phyloP scores from a whole-genome alignment of 1,284 basidiomycete genomes.

The Xanthoconium separans region DNA sequence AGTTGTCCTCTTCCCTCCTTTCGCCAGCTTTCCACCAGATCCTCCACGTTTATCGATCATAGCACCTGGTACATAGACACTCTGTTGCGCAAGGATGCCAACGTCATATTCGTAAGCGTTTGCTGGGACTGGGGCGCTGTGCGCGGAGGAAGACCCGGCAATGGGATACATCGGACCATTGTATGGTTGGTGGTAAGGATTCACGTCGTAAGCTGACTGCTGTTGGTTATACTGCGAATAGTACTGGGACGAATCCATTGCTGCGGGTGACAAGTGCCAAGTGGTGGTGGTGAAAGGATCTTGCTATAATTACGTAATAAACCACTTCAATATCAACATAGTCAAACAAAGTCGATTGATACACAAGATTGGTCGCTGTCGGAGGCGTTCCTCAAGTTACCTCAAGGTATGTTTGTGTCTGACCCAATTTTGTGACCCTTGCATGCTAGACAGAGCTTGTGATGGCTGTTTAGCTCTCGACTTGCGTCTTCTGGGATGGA shows the following conservation, averaged over 20 bases:
- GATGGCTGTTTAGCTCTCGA: not conserved
- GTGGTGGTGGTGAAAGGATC: not conserved
- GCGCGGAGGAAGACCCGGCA: constrained; percentile 62
- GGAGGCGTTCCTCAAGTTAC: constrained; percentile 42
- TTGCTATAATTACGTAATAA: constrained; percentile 21
- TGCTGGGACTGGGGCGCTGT: constrained; percentile 78
- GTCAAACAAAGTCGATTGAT: constrained; percentile 23
- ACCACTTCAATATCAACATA: constrained; percentile 25
- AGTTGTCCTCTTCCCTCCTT: constrained; percentile 91
- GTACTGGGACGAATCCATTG: constrained; percentile 32
- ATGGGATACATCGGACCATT: constrained; percentile 70
- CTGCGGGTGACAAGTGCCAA: constrained; percentile 2
- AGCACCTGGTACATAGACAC: constrained; percentile 84
- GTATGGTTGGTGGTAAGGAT: constrained; percentile 78
- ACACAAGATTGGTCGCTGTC: constrained; percentile 26
- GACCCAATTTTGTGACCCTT: not conserved
- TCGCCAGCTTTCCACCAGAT: constrained; percentile 79
- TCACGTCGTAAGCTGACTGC: constrained; percentile 58
- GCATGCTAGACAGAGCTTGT: not conserved
- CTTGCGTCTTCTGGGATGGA: constrained; percentile 27
- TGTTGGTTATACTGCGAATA: constrained; percentile 48
- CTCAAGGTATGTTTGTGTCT: constrained; percentile 52
- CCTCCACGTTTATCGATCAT: constrained; percentile 85
- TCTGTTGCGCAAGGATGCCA: constrained; percentile 82
- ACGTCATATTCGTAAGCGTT: constrained; percentile 90